A percentile compares a stretch with the other conserved stretches of the same genome.
Conservation (phyloP, 148 eudicot species). For the Nepenthes mirabilis region DNA sequence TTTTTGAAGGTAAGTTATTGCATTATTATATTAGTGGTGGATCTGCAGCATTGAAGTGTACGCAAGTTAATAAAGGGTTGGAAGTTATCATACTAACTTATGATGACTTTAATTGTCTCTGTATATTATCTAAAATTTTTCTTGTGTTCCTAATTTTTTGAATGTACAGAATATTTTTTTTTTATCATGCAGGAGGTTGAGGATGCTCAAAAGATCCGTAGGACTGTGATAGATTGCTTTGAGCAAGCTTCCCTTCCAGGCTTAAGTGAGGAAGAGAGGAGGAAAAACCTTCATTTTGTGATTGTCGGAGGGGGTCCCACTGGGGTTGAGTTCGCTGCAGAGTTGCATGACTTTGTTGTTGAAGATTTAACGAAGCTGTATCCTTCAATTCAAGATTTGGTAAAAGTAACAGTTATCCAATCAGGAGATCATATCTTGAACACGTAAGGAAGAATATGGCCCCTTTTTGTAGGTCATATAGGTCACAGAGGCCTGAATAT, state of each 20-base stretch:
- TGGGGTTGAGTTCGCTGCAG: constrained; percentile 81
- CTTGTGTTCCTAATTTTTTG: constrained; percentile 4
- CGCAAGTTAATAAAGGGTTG: not conserved
- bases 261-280: constrained; percentile 53
- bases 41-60: not conserved
- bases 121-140: constrained; percentile 1
- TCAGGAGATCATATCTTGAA: constrained; percentile 78
- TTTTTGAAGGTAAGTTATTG: constrained; percentile 60
- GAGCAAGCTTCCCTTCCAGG: constrained; percentile 63
- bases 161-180: constrained; percentile 5
- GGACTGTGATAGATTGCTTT: constrained; percentile 54
- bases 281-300: constrained; percentile 51
- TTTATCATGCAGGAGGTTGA: constrained; percentile 53
- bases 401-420: constrained; percentile 54
- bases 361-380: constrained; percentile 53
- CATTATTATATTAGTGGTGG: not conserved
- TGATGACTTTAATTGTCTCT: not conserved
- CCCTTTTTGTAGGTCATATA: not conserved
- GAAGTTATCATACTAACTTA: not conserved
- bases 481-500: no score
- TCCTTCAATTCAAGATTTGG: constrained; percentile 40
- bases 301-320: constrained; percentile 80
- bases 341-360: constrained; percentile 49
- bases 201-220: constrained; percentile 68
- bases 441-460: constrained; percentile 27